These are phyloP conservation scores for Aspergillus carbonarius DNA, from an alignment of 2,329 filamentous ascomycete species.

Conservation along the genomic window DNA sequence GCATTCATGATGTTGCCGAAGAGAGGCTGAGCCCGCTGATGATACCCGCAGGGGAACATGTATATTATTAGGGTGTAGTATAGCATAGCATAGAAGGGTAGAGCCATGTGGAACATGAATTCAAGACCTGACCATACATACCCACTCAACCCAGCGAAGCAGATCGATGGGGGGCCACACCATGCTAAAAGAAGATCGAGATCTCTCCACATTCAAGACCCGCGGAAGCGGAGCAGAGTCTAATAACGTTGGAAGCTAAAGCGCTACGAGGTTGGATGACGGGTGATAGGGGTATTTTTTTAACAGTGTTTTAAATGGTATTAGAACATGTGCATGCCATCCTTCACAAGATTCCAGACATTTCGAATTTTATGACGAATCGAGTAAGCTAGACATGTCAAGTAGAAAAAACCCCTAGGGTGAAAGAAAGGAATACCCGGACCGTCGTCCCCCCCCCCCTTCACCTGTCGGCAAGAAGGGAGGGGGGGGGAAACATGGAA, in stretches of 20 bases:
- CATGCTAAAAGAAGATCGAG: neutral
- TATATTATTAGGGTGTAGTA: neutral
- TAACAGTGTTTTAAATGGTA: conserved; percentile 33
- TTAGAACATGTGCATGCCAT: conserved; percentile 40
- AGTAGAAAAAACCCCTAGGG: conserved; percentile 25
- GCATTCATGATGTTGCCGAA: neutral
- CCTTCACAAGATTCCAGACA: conserved; percentile 36
- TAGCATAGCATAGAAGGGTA: neutral
- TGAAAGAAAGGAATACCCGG: too few relatives aligned
- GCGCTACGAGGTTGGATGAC: neutral
- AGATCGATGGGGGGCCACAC: neutral
- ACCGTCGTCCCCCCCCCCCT: too few relatives aligned
- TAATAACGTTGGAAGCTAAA: neutral
- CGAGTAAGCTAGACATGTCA: conserved; percentile 39
- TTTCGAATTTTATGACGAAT: conserved; percentile 33
- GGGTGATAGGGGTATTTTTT: neutral
- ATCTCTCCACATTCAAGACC: conserved; percentile 34
- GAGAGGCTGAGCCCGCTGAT: too few relatives aligned
- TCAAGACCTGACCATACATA: too few relatives aligned
- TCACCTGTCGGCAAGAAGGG: neutral
- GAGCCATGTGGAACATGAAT: too few relatives aligned
- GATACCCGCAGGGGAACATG: too few relatives aligned
- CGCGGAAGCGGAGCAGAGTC: neutral
- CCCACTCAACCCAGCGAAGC: too few relatives aligned
- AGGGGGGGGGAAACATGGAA: conserved; percentile 11